Percentiles rank a stretch among this genome's conserved stretches.
These are phyloP conservation scores for Ceriops zippeliana DNA, from an alignment of 345 rosid species.

Conservation along the genomic window DNA sequence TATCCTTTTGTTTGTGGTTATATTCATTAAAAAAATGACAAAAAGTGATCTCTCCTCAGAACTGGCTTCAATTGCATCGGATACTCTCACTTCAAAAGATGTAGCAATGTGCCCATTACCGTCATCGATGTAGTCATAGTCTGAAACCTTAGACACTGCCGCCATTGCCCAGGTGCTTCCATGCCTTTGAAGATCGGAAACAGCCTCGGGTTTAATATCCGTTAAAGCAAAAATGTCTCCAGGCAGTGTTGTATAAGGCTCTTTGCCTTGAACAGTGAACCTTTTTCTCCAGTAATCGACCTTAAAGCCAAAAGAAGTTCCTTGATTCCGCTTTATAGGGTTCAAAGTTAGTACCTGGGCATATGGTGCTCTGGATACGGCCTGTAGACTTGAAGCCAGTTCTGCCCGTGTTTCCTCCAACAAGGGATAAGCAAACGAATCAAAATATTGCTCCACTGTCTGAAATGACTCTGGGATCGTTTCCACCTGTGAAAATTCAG, in stretches of 20 bases:
- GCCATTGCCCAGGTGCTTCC: slow-evolving; percentile 36
- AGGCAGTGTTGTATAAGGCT: slow-evolving; percentile 39
- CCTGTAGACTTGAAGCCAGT: slow-evolving; percentile 31
- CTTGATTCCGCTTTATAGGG: too few species aligned
- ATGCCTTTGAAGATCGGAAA: slow-evolving; percentile 29
- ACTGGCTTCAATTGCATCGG: slow-evolving; percentile 1
- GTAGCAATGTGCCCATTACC: not conserved
- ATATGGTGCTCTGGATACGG: slow-evolving; percentile 31
- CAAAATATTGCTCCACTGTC: not conserved
- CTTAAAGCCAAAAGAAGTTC: too few species aligned
- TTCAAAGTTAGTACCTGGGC: slow-evolving; percentile 16
- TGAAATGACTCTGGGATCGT: not conserved
- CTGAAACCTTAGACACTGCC: slow-evolving; percentile 5
- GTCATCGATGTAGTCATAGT: slow-evolving; percentile 7
- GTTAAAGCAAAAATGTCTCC: slow-evolving; percentile 40
- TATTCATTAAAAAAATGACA: slow-evolving; percentile 30
- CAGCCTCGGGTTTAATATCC: slow-evolving; percentile 31
- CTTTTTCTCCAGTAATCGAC: slow-evolving; percentile 38
- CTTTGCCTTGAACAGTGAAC: slow-evolving; percentile 17
- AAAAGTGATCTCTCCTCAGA: slow-evolving; percentile 17
- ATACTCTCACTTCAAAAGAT: slow-evolving; percentile 22
- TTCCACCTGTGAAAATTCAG: not conserved
- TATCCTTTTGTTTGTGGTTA: slow-evolving; percentile 34
- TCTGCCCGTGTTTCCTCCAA: slow-evolving; percentile 46
- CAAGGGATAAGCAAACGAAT: slow-evolving; percentile 19